Conservation (phyloP, 73 alveolate genomes). For the Paramecium pentaurelia region DNA sequence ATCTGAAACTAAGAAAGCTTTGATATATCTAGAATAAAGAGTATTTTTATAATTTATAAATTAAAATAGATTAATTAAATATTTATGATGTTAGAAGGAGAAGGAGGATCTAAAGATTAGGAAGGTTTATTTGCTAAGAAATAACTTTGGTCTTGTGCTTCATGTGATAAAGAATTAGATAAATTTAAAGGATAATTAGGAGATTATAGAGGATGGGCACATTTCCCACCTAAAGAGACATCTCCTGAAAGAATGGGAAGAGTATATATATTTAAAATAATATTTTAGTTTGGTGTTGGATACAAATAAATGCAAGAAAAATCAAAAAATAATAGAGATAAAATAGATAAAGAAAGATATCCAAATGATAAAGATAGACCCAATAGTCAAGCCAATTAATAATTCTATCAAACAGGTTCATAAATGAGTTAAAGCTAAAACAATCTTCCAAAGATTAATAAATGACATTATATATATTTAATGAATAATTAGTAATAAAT, state of each 20-base stretch:
- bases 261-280: neutral
- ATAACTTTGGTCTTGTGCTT: slow-evolving; percentile 57
- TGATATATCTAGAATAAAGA: slow-evolving; percentile 50
- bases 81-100: slow-evolving; percentile 16
- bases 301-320: slow-evolving; percentile 28
- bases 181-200: slow-evolving; percentile 54
- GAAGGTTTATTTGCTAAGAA: slow-evolving; percentile 52
- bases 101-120: slow-evolving; percentile 19
- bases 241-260: slow-evolving; percentile 66
- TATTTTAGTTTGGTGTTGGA: slow-evolving; percentile 42
- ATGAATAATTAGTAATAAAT: slow-evolving; percentile 1
- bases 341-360: slow-evolving; percentile 36
- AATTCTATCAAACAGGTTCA: neutral
- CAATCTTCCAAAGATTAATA: neutral
- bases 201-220: slow-evolving; percentile 58
- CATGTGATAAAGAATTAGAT: slow-evolving; percentile 58
- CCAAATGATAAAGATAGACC: neutral
- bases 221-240: slow-evolving; percentile 63
- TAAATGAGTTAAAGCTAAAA: neutral
- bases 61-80: neutral
- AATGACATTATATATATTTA: neutral
- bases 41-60: neutral
- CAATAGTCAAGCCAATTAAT: neutral
- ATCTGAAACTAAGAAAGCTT: slow-evolving; percentile 52
- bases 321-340: neutral